Evolutionary conservation across 129 eudicot species (phyloP).

Genomic region (Chrysanthemum lavandulifolium): DNA sequence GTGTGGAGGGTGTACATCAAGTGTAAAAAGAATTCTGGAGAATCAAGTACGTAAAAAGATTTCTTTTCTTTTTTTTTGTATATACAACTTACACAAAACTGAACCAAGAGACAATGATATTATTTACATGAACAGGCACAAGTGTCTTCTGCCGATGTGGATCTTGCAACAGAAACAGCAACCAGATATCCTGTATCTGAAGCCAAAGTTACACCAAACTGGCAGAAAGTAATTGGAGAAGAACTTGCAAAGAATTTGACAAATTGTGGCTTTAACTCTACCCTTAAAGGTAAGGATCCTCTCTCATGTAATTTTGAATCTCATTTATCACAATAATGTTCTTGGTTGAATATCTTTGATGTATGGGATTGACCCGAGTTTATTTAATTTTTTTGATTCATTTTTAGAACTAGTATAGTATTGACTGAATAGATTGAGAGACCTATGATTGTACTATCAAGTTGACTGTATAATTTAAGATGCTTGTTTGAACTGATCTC

Average conservation of each 20-base stretch:
- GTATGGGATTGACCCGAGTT: background rate
- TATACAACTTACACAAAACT: background rate
- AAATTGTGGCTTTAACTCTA: constrained; percentile 72
- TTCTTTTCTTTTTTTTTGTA: background rate
- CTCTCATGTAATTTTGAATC: background rate
- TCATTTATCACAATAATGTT: background rate
- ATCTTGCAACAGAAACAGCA: constrained; percentile 89
- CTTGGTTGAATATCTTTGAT: background rate
- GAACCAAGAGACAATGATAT: constrained; percentile 14
- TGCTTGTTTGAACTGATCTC: background rate
- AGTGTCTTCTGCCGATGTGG: constrained; percentile 83
- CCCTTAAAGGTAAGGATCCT: constrained; percentile 60
- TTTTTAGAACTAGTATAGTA: background rate
- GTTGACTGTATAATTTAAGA: background rate
- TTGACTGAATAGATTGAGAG: background rate
- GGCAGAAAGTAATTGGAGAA: constrained; percentile 82
- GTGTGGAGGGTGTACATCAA: constrained; percentile 96
- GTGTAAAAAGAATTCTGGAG: constrained; percentile 60
- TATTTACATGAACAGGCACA: constrained; percentile 63
- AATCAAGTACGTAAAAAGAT: no score
- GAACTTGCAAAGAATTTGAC: constrained; percentile 91
- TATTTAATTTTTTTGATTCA: background rate
- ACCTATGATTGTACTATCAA: background rate
- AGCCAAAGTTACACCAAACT: constrained; percentile 70
- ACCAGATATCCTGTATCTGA: constrained; percentile 78